Base-by-base conservation (phyloP, 1,139 yeast genomes). In the Yamadazyma taylorii region DNA sequence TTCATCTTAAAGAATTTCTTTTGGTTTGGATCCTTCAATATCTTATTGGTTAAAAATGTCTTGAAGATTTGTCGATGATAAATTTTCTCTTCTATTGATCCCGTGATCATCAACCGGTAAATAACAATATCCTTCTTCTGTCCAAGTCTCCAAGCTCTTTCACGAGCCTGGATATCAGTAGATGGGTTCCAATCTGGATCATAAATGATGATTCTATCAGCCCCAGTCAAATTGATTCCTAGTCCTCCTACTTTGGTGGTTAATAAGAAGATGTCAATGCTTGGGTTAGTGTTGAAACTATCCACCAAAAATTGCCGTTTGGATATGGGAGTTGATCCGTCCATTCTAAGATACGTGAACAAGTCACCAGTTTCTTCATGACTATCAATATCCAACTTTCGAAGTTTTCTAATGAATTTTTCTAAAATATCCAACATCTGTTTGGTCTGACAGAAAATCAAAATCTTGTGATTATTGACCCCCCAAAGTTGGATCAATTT, bases 171-270 rank as follows among this genome's bases (percentile, higher is more conserved):
- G 46, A 92, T 76, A 65, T 92, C 98, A 0, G 97, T 92, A 0
- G 97, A 88, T 0, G 98, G 98, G 54, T 92, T 92, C 98, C 98
- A 92, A 58, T 92, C 98, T 0, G 98, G 98, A 54, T 92, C 98
- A 56, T 75, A 92, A 13, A 92, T 92, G 14, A 92, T 88, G 5
- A 92, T 96, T 36, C 98, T 66, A 51, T 89, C 92, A 0, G 98
- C 98, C 4, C 97, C 97, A 0, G 97, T 92, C 34, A 92, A 61
- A 58, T 92, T 92, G 2, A 92, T 87, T 16, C 98, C 98, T 32
- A 92, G 67, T 0, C 98, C 98, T 17, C 98, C 98, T 3, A 92
- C 98, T 53, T 92, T 78, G 0, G 98, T 92, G 0, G 98, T 92
- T 32, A 92, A 66, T 22, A 92, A 61, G 56, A 92, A 94, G 1